Conservation (phyloP, 306 rosid species). For the Purshia tridentata region DNA sequence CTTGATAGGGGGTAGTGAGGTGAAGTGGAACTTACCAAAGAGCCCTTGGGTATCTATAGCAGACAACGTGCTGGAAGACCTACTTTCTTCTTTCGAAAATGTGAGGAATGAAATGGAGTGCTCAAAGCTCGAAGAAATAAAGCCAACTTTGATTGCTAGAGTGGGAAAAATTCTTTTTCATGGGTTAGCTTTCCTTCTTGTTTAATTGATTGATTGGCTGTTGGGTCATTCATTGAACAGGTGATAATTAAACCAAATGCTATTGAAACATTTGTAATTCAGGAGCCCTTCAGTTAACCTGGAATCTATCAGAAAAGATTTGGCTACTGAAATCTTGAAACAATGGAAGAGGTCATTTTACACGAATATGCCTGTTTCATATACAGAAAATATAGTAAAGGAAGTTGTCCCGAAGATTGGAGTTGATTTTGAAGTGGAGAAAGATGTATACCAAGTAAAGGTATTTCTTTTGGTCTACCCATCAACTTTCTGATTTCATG, state of each 20-base stretch:
- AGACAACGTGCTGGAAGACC: conserved; percentile 29
- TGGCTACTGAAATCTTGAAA: conserved; percentile 22
- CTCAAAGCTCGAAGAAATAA: conserved; percentile 2
- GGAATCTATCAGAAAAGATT: conserved; percentile 16
- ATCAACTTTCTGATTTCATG: not conserved
- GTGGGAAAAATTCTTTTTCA: conserved; percentile 44
- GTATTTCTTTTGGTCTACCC: conserved; percentile 22
- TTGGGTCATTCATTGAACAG: not conserved
- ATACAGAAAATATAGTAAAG: conserved; percentile 30
- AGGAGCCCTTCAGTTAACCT: conserved; percentile 26
- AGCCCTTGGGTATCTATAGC: conserved; percentile 33
- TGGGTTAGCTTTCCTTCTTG: conserved; percentile 22
- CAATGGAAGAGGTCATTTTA: conserved; percentile 30
- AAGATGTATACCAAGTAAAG: conserved; percentile 42
- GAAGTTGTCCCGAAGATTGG: conserved; percentile 30
- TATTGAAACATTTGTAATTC: not conserved
- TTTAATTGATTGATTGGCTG: not conserved
- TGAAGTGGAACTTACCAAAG: conserved; percentile 2
- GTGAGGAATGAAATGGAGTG: conserved; percentile 24
- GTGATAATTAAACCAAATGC: not conserved
- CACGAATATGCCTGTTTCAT: conserved; percentile 34
- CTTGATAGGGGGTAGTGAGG: conserved; percentile 4
- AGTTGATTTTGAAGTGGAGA: conserved; percentile 38
- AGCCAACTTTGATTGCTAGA: conserved; percentile 35
- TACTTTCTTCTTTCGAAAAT: conserved; percentile 25